phyloP scores from a whole-genome alignment of 1,284 basidiomycete species.

The Sporisorium exsertum region DNA sequence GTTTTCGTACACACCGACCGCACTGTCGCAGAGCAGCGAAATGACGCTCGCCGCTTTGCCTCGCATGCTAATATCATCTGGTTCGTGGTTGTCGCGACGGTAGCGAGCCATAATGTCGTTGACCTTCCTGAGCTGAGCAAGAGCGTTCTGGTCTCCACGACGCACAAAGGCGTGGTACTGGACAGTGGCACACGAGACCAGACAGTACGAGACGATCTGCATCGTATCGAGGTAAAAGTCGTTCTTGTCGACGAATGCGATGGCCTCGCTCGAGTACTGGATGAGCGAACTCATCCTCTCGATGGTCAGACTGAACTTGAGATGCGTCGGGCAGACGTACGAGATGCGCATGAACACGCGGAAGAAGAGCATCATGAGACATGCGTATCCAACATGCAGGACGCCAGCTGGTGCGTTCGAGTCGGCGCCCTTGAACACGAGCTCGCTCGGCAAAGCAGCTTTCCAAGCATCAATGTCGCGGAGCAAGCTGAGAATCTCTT shows the following conservation, averaged over 20 bases:
- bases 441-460: conserved; percentile 52
- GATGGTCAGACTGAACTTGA: conserved; percentile 63
- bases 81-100: conserved; percentile 61
- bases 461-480: conserved; percentile 63
- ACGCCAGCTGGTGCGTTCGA: conserved; percentile 57
- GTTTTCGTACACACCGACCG: conserved; percentile 67
- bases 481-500: conserved; percentile 61
- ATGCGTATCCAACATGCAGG: conserved; percentile 58
- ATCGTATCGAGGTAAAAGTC: conserved; percentile 64
- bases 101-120: conserved; percentile 42
- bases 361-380: conserved; percentile 65
- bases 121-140: conserved; percentile 47
- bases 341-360: conserved; percentile 66
- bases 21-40: conserved; percentile 82
- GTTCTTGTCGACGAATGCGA: conserved; percentile 61
- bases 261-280: conserved; percentile 54
- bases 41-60: conserved; percentile 91
- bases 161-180: conserved; percentile 64
- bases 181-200: conserved; percentile 65
- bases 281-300: conserved; percentile 63
- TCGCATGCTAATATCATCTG: conserved; percentile 76
- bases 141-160: conserved; percentile 54
- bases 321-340: conserved; percentile 64
- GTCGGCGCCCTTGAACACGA: conserved; percentile 51
- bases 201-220: conserved; percentile 60